Percentiles rank a stretch among this genome's conserved stretches.
These are phyloP conservation scores for Leccinum colubrinum DNA, from an alignment of 1,284 basidiomycete species.

Conservation along the genomic window DNA sequence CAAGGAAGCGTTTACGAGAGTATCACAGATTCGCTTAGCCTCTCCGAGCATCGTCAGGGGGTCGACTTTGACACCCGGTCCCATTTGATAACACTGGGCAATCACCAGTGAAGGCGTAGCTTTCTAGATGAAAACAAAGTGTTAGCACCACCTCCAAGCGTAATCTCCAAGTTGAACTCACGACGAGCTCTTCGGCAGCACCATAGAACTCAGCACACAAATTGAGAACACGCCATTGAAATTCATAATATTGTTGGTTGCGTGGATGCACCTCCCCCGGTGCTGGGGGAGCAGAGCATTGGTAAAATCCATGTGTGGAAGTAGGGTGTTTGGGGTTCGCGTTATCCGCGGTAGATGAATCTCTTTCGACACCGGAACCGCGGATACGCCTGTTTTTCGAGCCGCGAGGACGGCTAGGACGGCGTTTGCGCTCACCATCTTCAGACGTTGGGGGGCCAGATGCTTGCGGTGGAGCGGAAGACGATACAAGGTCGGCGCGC, in stretches of 20 bases:
- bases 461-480: constrained; percentile 18
- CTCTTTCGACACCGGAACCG: constrained; percentile 32
- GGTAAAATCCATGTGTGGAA: constrained; percentile 28
- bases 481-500: constrained; percentile 12
- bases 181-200: constrained; percentile 78
- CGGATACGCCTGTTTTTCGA: constrained; percentile 65
- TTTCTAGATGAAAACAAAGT: constrained; percentile 46
- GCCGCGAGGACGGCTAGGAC: constrained; percentile 71
- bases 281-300: constrained; percentile 29
- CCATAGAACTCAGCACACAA: constrained; percentile 81
- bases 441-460: constrained; percentile 22
- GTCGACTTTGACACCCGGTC: constrained; percentile 64
- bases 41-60: constrained; percentile 69
- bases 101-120: constrained; percentile 69
- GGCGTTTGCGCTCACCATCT: constrained; percentile 50
- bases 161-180: constrained; percentile 40
- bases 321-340: constrained; percentile 21
- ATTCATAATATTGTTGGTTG: constrained; percentile 78
- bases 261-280: constrained; percentile 52
- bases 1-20: constrained; percentile 48
- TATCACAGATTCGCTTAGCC: constrained; percentile 75
- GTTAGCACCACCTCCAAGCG: constrained; percentile 11
- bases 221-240: constrained; percentile 79
- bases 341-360: constrained; percentile 15
- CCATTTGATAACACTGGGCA: constrained; percentile 76